Evolutionary conservation across 805 yeast species (phyloP).

Genomic region (Ogataea ganodermae): DNA sequence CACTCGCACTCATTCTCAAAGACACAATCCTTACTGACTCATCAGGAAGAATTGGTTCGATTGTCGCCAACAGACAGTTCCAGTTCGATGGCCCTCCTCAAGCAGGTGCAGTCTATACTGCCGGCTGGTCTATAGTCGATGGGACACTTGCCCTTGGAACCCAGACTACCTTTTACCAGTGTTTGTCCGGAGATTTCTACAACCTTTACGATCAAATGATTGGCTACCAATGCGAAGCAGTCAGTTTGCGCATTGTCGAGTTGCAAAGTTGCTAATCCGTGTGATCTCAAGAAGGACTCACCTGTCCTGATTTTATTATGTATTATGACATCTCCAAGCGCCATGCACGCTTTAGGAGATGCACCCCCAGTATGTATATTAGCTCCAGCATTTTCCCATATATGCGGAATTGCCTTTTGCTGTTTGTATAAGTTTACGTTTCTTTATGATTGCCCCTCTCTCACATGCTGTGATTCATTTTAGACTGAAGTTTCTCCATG

Average conservation of each 20-base stretch:
- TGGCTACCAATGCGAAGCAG: conserved; percentile 64
- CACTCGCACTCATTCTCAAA: conserved; percentile 58
- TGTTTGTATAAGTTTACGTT: neutral
- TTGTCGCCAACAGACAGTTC: conserved; percentile 81
- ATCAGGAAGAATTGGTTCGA: conserved; percentile 70
- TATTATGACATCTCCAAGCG: neutral
- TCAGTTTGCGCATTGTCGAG: conserved; percentile 60
- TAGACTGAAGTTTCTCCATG: no score
- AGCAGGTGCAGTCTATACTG: conserved; percentile 69
- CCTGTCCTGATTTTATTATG: neutral
- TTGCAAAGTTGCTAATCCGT: conserved; percentile 28
- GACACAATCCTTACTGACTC: conserved; percentile 56
- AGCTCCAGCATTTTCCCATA: neutral
- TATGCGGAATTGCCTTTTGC: neutral
- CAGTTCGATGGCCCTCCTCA: conserved; percentile 82
- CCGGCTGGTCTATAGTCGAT: conserved; percentile 61
- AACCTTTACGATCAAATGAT: conserved; percentile 69
- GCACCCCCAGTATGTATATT: neutral
- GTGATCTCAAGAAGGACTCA: neutral
- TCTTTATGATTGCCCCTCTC: neutral
- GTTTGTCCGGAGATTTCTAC: conserved; percentile 76
- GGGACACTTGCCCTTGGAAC: conserved; percentile 68
- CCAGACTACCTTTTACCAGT: conserved; percentile 65
- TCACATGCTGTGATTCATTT: no score
- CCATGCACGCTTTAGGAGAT: neutral